These are phyloP conservation scores for Thinopyrum elongatum DNA, from an alignment of 176 grass and related monocot species.

Conservation along the genomic window DNA sequence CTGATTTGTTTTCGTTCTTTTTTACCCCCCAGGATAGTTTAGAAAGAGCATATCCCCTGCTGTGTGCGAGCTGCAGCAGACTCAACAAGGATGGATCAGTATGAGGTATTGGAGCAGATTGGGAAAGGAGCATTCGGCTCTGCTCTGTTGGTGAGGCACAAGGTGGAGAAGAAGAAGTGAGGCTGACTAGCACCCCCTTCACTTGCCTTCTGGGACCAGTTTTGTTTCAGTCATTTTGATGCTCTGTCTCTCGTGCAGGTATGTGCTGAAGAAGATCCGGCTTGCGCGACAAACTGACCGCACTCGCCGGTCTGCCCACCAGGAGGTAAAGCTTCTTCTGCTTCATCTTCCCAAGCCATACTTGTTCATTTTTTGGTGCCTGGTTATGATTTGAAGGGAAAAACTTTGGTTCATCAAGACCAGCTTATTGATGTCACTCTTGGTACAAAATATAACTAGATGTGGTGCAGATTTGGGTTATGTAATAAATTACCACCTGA, in stretches of 20 bases:
- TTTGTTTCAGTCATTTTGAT: conserved; percentile 25
- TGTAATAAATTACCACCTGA: conserved; percentile 2
- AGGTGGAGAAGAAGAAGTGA: conserved; percentile 94
- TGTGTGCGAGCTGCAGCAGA: conserved; percentile 13
- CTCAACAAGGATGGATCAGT: conserved; percentile 68
- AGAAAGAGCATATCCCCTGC: conserved; percentile 9
- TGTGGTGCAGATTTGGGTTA: neutral
- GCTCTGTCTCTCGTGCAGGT: conserved; percentile 38
- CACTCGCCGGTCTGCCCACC: conserved; percentile 83
- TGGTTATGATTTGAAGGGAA: conserved; percentile 2
- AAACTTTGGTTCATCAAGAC: neutral
- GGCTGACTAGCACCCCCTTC: conserved; percentile 13
- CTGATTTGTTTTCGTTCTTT: conserved; percentile 8
- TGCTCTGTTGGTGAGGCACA: conserved; percentile 91
- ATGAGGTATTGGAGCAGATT: conserved; percentile 98
- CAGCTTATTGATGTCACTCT: neutral
- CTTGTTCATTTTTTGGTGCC: neutral
- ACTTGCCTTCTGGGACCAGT: neutral
- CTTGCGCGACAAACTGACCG: conserved; percentile 84
- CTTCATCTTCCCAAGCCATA: conserved; percentile 17
- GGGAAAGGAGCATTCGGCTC: conserved; percentile 96
- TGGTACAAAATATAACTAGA: conserved; percentile 9
- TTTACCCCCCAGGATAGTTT: conserved; percentile 11
- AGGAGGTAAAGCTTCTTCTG: conserved; percentile 57
- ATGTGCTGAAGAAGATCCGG: conserved; percentile 96